Base-by-base conservation (phyloP, 331 rosid species). In the Pyracantha coccinea region DNA sequence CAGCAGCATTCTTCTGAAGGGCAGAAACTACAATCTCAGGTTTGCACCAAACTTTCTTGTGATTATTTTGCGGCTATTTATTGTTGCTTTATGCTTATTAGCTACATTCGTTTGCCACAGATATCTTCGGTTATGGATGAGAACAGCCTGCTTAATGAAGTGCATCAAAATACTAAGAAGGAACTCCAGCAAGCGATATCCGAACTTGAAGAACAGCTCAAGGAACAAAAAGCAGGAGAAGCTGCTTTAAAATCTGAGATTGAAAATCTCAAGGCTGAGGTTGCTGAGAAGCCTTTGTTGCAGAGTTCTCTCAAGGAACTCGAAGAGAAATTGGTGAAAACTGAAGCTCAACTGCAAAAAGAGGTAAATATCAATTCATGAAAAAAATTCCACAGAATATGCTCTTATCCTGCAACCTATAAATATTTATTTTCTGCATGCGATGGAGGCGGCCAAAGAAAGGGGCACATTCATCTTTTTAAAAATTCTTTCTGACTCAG, bases 11-110 rank as follows among this genome's bases (percentile, higher is more conserved):
- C 85, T 71, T 82, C 84, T 17, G 96, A 95, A 73, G 86, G 80
- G 71, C 86, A 92, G 85, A 74, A 79, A 66, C 81, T 95, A 63
- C 88, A 90, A 72, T 92, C 93, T 63, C 93, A 95, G 97, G 99
- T 95, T 83, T 58, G 83, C 50, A 47, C 24, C 31, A 31, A 74
- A 35, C 32, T 45, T 32, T 29, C 41, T 28, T 10, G 45, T 58
- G 31, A 66, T 61, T 45, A 72, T 23, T 16, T 65, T 65, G 35
- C 68, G 10, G 68, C 6, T 75, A 59, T 69, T 16, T 65, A 23
- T 24, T 67, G 77, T 71, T 33, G 54, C 15, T 72, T 77, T 65
- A 44, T 63, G 53, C 47, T 38, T 12, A 29, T 52, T 67, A 75
- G 28, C 2, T 69, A 66, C 77, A 20, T 66, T 65, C 25, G 64